Percentiles rank a stretch among this genome's conserved stretches.
Conservation (phyloP, 495 filamentous ascomycete species). For the Evansstolkia leycettana region DNA sequence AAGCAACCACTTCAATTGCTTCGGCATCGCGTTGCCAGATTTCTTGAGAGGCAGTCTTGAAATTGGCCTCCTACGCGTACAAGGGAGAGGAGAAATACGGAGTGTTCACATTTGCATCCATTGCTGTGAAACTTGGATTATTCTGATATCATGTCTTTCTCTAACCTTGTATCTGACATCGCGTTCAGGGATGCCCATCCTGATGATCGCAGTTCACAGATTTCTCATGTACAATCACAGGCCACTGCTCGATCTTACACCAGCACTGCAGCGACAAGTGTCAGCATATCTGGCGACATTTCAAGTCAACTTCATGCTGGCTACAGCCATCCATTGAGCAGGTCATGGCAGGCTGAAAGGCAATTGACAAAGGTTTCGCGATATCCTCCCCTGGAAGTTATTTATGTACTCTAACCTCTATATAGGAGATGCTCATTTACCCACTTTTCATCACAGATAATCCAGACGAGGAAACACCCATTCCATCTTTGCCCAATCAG, state of each 20-base stretch:
- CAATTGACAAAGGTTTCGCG: conserved; percentile 94
- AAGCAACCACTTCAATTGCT: too few relatives aligned
- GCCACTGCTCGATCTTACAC: conserved; percentile 64
- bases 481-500: conserved; percentile 83
- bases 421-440: conserved; percentile 92
- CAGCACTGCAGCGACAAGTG: conserved; percentile 84
- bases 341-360: conserved; percentile 91
- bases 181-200: conserved; percentile 52
- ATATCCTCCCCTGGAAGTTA: too few relatives aligned
- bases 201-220: conserved; percentile 49
- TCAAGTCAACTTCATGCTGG: conserved; percentile 91
- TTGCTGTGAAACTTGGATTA: too few relatives aligned
- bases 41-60: too few relatives aligned
- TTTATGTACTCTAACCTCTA: conserved; percentile 1
- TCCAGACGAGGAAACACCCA: conserved; percentile 80
- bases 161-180: conserved; percentile 76
- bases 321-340: conserved; percentile 81
- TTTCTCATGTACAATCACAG: conserved; percentile 58
- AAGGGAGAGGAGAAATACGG: too few relatives aligned
- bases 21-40: too few relatives aligned
- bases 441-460: conserved; percentile 93
- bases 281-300: conserved; percentile 86
- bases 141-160: conserved; percentile 76
- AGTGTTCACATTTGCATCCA: too few relatives aligned
- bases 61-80: too few relatives aligned